Evolutionary conservation across 1,284 basidiomycete species (phyloP).

Genomic region (Tranzscheliella williamsii): DNA sequence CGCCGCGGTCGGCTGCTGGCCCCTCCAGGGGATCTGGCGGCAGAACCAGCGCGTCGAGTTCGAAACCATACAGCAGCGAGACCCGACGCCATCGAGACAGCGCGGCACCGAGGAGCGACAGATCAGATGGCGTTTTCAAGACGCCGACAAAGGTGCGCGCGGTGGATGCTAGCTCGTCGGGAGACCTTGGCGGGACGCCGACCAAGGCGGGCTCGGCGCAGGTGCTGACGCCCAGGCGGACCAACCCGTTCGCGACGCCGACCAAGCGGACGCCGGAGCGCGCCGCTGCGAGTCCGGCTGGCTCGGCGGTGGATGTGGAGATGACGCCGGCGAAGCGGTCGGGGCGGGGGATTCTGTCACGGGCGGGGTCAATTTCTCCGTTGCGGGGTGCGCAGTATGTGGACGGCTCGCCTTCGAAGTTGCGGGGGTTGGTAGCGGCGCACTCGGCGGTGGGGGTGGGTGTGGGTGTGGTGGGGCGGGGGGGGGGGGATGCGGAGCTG

Average conservation of each 20-base stretch:
- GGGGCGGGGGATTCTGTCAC: too few species aligned
- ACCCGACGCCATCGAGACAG: neutral
- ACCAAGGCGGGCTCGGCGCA: conserved; percentile 3
- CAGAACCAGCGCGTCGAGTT: too few species aligned
- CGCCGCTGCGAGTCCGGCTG: conserved; percentile 8
- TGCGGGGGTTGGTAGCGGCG: conserved; percentile 11
- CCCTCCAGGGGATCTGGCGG: too few species aligned
- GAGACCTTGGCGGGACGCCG: conserved; percentile 18
- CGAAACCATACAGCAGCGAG: neutral
- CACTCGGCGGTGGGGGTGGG: too few species aligned
- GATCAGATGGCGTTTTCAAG: conserved; percentile 6
- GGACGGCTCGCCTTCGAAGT: conserved; percentile 14
- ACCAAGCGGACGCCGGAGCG: neutral
- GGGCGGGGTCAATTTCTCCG: neutral
- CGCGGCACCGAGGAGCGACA: neutral
- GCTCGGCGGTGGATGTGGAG: conserved; percentile 28
- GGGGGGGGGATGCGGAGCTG: too few species aligned
- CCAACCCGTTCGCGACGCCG: conserved; percentile 27
- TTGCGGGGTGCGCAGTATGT: conserved; percentile 7
- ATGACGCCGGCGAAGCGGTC: conserved; percentile 22
- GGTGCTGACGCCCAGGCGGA: too few species aligned
- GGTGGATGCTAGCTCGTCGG: too few species aligned
- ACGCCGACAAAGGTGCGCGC: conserved; percentile 31
- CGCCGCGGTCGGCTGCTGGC: too few species aligned
- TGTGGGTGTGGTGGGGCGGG: too few species aligned